Percentiles rank a stretch among this genome's conserved stretches.
Evolutionary conservation across 2,329 filamentous ascomycete species (phyloP).

Genomic region (Claviceps humidiphila): DNA sequence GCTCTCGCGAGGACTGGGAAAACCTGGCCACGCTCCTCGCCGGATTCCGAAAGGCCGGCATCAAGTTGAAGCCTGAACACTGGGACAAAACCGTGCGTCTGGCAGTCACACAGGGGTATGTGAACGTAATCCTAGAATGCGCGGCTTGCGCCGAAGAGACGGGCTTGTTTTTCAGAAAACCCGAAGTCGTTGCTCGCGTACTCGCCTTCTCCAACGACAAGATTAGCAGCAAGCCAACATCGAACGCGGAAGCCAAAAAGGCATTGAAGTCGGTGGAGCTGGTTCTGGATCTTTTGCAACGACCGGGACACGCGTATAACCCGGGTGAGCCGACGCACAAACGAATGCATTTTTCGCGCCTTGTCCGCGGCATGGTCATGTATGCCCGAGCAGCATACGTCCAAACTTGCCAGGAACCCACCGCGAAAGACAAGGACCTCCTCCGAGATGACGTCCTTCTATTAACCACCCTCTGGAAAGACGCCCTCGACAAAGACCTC

Average conservation of each 20-base stretch:
- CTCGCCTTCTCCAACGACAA: conserved; percentile 20
- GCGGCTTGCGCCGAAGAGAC: conserved; percentile 33
- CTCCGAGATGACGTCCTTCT: conserved; percentile 18
- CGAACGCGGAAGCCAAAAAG: conserved; percentile 23
- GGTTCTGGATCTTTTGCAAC: conserved; percentile 36
- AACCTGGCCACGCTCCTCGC: conserved; percentile 40
- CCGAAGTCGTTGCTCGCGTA: conserved; percentile 23
- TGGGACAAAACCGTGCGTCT: conserved; percentile 28
- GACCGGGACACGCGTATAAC: conserved; percentile 23
- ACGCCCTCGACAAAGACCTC: conserved; percentile 9
- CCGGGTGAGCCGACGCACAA: conserved; percentile 8
- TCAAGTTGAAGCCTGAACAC: conserved; percentile 22
- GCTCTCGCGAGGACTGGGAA: conserved; percentile 33
- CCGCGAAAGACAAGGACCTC: conserved; percentile 13
- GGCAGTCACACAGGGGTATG: conserved; percentile 26
- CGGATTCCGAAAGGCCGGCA: conserved; percentile 31
- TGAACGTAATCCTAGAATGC: conserved; percentile 36
- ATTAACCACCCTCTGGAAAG: conserved; percentile 16
- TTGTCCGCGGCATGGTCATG: conserved; percentile 19
- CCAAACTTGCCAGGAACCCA: conserved; percentile 11
- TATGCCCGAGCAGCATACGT: conserved; percentile 16
- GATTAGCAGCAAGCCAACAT: conserved; percentile 21
- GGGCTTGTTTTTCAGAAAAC: conserved; percentile 27
- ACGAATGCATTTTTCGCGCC: conserved; percentile 13
- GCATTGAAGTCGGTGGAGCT: conserved; percentile 32